Evolutionary conservation across 306 rosid genomes (phyloP), one percentile per base, ranked within the genome.

Genomic region (Styphnolobium japonicum): DNA sequence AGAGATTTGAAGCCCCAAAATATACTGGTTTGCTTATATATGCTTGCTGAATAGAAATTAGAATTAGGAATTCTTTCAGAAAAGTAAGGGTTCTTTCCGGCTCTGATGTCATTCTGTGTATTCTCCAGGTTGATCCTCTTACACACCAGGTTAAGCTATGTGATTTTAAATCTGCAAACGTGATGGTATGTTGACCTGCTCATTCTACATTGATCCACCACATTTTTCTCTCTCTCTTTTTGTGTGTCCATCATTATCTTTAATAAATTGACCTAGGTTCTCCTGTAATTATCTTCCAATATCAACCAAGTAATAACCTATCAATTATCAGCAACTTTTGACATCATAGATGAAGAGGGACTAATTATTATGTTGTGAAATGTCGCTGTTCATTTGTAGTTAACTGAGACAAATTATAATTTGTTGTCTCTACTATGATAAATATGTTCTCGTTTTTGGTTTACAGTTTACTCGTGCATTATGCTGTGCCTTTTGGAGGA

Each of bases 121-220:
- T 15, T 71, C n/a, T 75, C 52, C 86, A 92, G 97, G 97, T 92
- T 70, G 94, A 92, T 77, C 93, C 93, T 25, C 89, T 88, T 52
- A 92, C 94, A 23, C 97, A 88, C 55, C 75, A 73, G 74, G 92
- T 92, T 57, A 92, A 92, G 79, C 90, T 90, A 72, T 92, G 94
- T 34, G 97, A 92, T 81, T 92, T 92, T 84, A 93, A 94, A 82
- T 90, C 93, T 43, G 97, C 97, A 57, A 92, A 92, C 87, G 83
- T 92, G 85, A 85, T 92, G 84, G 97, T 92, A 84, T 46, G 92
- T 80, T 33, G 66, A 65, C 80, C 14, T 81, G 39, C 34, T 73
- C 27, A 48, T 40, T 61, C 39, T 73, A 43, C 23, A 60, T 77
- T 77, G 39, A 10, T 39, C 48, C 16, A 15, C 68, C 6, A 40